Conservation (phyloP, 2,329 filamentous ascomycete species). For the Colletotrichum sp. region DNA sequence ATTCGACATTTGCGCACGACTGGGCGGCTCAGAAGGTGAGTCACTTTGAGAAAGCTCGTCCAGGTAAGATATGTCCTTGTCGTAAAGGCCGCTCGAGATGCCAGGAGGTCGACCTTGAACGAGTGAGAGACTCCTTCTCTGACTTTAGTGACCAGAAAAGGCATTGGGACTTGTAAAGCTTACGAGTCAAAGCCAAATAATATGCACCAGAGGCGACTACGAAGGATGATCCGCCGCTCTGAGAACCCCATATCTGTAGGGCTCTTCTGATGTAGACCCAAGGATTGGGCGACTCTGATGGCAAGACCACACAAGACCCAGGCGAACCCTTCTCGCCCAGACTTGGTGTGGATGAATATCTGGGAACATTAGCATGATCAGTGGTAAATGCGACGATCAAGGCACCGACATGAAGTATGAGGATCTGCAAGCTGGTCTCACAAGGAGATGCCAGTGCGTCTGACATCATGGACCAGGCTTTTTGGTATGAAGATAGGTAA, state of each 20-base stretch:
- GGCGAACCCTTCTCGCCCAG: background rate
- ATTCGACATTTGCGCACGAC: background rate
- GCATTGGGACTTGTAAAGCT: background rate
- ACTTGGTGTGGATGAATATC: background rate
- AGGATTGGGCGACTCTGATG: background rate
- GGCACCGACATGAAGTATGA: background rate
- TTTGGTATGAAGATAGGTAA: background rate
- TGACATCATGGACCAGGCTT: background rate
- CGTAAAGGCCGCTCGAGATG: background rate
- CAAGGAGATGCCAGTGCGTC: background rate
- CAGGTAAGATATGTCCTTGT: background rate
- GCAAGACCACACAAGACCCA: background rate
- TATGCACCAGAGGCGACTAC: background rate
- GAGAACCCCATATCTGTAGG: background rate
- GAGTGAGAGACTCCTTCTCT: background rate
- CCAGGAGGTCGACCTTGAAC: background rate
- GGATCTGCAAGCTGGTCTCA: background rate
- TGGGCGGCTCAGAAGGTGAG: background rate
- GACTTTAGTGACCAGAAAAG: background rate
- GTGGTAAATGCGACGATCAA: background rate
- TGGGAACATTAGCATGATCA: background rate
- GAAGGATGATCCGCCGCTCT: background rate
- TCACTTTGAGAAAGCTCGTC: background rate
- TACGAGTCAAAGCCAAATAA: background rate
- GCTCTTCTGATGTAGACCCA: background rate